Percentiles rank a stretch among this genome's conserved stretches.
Evolutionary conservation across 768 basidiomycete genomes (phyloP).

Genomic region (Tulasnella sp.): DNA sequence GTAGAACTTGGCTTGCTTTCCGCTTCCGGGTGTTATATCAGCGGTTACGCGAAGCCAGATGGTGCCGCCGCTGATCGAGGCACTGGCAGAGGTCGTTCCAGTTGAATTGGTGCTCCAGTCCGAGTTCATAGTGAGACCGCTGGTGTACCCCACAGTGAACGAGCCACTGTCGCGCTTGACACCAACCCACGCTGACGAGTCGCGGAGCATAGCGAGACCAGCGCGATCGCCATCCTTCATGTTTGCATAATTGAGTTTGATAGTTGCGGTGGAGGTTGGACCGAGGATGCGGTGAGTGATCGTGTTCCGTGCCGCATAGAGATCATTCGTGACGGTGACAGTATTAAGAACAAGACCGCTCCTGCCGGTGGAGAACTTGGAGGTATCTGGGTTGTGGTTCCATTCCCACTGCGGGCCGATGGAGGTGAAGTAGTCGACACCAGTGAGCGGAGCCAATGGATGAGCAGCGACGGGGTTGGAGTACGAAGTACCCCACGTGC

Average conservation of each 20-base stretch:
- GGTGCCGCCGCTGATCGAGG: constrained; percentile 8
- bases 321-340: constrained; percentile 9
- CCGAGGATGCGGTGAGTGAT: constrained; percentile 19
- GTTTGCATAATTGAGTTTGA: constrained; percentile 2
- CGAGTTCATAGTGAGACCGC: no score
- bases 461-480: background rate
- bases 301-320: constrained; percentile 20
- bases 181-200: background rate
- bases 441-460: constrained; percentile 3
- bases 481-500: background rate
- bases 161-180: no score
- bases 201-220: constrained; percentile 19
- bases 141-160: no score
- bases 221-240: background rate
- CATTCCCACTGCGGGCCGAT: constrained; percentile 19
- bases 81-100: constrained; percentile 9
- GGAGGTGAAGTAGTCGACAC: background rate
- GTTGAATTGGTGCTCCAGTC: background rate
- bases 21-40: background rate
- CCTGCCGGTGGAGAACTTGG: background rate
- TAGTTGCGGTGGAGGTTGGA: constrained; percentile 16
- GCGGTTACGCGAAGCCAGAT: constrained; percentile 11
- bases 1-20: constrained; percentile 8
- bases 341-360: constrained; percentile 17
- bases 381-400: background rate